Percentiles rank a stretch among this genome's conserved stretches.
phyloP scores from a whole-genome alignment of 2,329 filamentous ascomycete genomes.

The Penicillium sp. region DNA sequence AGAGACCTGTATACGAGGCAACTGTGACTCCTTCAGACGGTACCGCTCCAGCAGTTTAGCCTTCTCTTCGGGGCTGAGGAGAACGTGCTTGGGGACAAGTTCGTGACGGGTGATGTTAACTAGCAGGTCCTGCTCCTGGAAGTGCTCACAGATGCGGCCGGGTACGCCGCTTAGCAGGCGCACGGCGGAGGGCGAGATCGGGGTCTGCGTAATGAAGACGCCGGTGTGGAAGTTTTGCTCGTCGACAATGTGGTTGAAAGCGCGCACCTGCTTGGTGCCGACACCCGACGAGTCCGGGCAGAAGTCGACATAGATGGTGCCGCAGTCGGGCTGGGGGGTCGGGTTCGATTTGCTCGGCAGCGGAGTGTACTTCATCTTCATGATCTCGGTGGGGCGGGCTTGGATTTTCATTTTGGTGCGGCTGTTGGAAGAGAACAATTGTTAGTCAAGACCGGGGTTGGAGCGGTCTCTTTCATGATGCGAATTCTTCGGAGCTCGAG shows the following conservation, averaged over 20 bases:
- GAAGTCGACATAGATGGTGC: conserved; percentile 92
- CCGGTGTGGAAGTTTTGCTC: conserved; percentile 80
- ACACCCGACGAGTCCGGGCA: conserved; percentile 66
- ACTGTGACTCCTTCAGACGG: conserved; percentile 92
- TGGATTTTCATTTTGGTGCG: conserved; percentile 82
- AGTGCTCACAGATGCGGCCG: conserved; percentile 81
- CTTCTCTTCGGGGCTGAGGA: conserved; percentile 90
- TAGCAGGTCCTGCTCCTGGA: conserved; percentile 89
- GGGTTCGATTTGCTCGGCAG: conserved; percentile 64
- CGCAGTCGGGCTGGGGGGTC: conserved; percentile 67
- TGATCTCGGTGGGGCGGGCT: conserved; percentile 73
- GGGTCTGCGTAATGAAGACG: conserved; percentile 78
- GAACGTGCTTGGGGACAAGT: conserved; percentile 86
- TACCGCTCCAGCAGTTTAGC: conserved; percentile 77
- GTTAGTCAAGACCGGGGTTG: conserved; percentile 7
- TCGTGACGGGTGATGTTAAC: conserved; percentile 99
- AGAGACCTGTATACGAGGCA: conserved; percentile 83
- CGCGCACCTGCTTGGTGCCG: conserved; percentile 86
- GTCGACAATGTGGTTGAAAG: conserved; percentile 77
- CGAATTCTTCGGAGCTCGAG: neutral
- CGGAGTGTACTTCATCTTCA: conserved; percentile 78
- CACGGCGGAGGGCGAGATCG: conserved; percentile 79
- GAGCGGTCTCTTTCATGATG: neutral
- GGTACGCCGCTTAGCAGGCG: conserved; percentile 77
- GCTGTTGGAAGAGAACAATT: conserved; percentile 44